Percentiles rank a stretch among this genome's conserved stretches.
phyloP scores from a whole-genome alignment of 495 filamentous ascomycete species.

The Aspergillus wentii region DNA sequence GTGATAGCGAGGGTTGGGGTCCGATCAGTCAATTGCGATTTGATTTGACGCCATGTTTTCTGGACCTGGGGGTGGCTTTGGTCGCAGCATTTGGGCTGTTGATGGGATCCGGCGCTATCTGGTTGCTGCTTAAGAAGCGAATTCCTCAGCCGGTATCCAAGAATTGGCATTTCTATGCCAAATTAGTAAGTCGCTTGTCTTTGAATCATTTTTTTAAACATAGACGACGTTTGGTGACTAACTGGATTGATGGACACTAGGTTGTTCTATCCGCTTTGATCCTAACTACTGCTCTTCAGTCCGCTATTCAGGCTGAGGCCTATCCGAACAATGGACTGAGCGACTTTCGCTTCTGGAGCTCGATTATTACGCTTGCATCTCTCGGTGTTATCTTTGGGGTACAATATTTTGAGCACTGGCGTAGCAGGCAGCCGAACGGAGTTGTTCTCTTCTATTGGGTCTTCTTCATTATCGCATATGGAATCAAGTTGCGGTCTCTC shows the following conservation, averaged over 20 bases:
- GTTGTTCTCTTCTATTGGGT: conserved; percentile 97
- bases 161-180: conserved; percentile 94
- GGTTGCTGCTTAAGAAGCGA: conserved; percentile 66
- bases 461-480: conserved; percentile 73
- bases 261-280: conserved; percentile 64
- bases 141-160: conserved; percentile 60
- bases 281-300: conserved; percentile 63
- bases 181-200: conserved; percentile 58
- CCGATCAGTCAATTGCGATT: conserved; percentile 77
- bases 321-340: conserved; percentile 64
- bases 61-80: conserved; percentile 75
- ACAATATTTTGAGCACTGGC: conserved; percentile 88
- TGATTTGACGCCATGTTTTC: conserved; percentile 95
- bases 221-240: background rate
- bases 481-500: conserved; percentile 84
- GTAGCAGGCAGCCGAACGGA: conserved; percentile 84
- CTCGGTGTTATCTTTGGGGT: conserved; percentile 75
- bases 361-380: conserved; percentile 70
- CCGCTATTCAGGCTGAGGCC: conserved; percentile 69
- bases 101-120: conserved; percentile 68
- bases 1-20: conserved; percentile 90
- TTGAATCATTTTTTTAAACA: background rate
- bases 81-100: conserved; percentile 76
- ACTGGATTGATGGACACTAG: conserved; percentile 41
- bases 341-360: conserved; percentile 91